Evolutionary conservation across 805 yeast species (phyloP), one percentile per base, ranked within the genome.

Genomic region (Candida odintsovae): DNA sequence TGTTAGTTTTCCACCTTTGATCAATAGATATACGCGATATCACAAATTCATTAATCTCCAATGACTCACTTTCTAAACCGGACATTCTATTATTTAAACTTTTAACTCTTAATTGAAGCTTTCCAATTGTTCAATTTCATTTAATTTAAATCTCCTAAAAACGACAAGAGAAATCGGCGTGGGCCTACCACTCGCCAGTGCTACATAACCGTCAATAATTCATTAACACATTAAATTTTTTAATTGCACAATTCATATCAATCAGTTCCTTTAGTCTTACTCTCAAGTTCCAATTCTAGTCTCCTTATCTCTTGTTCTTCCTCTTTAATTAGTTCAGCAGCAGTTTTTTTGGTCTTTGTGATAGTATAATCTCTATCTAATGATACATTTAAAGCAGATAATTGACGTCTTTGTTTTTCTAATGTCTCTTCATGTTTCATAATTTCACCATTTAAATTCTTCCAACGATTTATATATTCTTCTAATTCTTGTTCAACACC

Each of bases 281-380:
- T 37, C 51, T 47, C 58, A 6, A 77, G 51, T 43, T 71, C 65
- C 18, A 49, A 53, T 47, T 78, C 77, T 33, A 80, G 58, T 19
- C 57, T 58, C 40, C 51, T 59, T 9, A 80, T 71, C 52, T 75
- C 80, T 18, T 58, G 63, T 51, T 73, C 77, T 50, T 76, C 83
- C 33, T 60, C 60, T 6, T 53, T 61, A 2, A 80, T 74, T 43
- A 72, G 50, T 35, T 69, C 74, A 21, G 67, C 68, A 9, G 70
- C 65, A 38, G 67, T 66, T 16, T 63, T 42, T 37, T 59, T 62
- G 55, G 21, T 47, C 50, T 22, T 47, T 31, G 22, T 22, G 11
- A 44, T 15, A 20, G 26, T 37, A 1, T 43, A 38, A 5, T 50
- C 50, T 25, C 56, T 39, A 26, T 52, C 66, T 37, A 63, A 50